Percentiles rank a stretch among this genome's conserved stretches.
Evolutionary conservation across 139 green algal species (phyloP).

Genomic region (Marvania coccoides): DNA sequence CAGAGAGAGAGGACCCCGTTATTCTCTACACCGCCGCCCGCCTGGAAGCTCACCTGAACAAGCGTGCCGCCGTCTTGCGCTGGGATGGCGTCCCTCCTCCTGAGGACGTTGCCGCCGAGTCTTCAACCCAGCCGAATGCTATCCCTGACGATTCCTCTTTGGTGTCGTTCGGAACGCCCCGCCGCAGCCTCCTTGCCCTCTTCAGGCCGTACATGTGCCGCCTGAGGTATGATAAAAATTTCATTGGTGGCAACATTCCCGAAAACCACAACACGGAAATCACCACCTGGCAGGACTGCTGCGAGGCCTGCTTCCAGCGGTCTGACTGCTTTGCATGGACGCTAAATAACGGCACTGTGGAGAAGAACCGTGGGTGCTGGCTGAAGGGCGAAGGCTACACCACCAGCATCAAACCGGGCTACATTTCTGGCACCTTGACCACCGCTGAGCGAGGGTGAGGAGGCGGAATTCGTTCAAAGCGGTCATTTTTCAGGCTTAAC

Average conservation of each 20-base stretch:
- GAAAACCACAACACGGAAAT: not conserved
- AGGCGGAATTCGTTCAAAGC: no score
- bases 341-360: not conserved
- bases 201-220: not conserved
- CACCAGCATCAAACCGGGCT: not conserved
- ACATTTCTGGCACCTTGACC: not conserved
- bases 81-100: not conserved
- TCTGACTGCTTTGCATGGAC: slow-evolving; percentile 1
- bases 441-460: not conserved
- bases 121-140: no score
- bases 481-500: no score
- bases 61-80: not conserved
- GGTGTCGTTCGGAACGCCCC: no score
- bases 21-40: not conserved
- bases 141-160: no score
- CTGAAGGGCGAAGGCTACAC: not conserved
- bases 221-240: not conserved
- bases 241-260: not conserved
- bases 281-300: slow-evolving; percentile 1
- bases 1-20: no score
- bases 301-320: not conserved
- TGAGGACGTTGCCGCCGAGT: no score
- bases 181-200: no score
- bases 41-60: not conserved
- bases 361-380: not conserved